Percentiles rank a stretch among this genome's conserved stretches.
phyloP scores from a whole-genome alignment of 176 grass and related monocot species.

The Eleusine coracana region DNA sequence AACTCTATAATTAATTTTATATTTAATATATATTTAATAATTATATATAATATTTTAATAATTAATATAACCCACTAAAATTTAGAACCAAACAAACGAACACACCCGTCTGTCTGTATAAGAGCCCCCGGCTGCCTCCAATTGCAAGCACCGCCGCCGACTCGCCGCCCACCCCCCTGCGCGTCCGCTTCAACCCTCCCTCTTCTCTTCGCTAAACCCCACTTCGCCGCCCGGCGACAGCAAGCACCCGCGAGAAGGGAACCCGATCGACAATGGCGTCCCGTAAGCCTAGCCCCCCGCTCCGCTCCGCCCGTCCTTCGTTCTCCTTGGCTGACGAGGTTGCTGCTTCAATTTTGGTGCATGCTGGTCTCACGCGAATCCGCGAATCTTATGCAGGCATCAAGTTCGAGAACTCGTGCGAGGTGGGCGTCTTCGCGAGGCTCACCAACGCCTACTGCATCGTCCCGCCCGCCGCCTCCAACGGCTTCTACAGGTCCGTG shows the following conservation, averaged over 20 bases:
- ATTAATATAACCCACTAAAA: too few species aligned
- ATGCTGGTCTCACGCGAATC: not conserved
- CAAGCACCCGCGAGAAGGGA: not conserved
- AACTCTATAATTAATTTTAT: too few species aligned
- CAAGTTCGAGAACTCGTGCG: slow-evolving; percentile 77
- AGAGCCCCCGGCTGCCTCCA: not conserved
- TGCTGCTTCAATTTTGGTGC: not conserved
- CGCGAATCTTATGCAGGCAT: slow-evolving; percentile 37
- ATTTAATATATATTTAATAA: too few species aligned
- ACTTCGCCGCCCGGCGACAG: not conserved
- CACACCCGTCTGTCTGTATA: slow-evolving; percentile 12
- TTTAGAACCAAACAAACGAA: too few species aligned
- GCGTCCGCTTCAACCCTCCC: not conserved
- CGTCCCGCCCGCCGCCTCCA: slow-evolving; percentile 57
- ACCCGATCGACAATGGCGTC: slow-evolving; percentile 38
- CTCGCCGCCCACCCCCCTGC: too few species aligned
- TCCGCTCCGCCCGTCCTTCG: not conserved
- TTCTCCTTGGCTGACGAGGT: too few species aligned
- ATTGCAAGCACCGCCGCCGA: not conserved
- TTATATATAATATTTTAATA: too few species aligned
- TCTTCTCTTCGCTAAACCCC: slow-evolving; percentile 6
- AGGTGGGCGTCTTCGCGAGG: slow-evolving; percentile 89
- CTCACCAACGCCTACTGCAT: slow-evolving; percentile 92
- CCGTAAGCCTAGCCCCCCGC: slow-evolving; percentile 13
- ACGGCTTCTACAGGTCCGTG: slow-evolving; percentile 66